phyloP scores from a whole-genome alignment of 2,329 filamentous ascomycete genomes.

The Fonsecaea pedrosoi region DNA sequence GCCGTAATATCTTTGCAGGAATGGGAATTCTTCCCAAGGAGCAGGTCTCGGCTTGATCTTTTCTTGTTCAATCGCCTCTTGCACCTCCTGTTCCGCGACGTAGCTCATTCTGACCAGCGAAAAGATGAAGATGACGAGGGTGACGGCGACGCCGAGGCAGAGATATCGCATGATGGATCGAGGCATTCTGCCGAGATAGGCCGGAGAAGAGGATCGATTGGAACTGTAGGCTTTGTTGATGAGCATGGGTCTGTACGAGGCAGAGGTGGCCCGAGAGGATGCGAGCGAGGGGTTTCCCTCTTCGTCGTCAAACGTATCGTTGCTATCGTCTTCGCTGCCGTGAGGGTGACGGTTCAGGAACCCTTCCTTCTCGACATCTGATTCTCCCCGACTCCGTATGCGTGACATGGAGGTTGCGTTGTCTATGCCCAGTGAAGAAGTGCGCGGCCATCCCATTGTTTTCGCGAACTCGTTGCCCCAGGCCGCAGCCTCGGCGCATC shows the following conservation, averaged over 20 bases:
- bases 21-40: conserved; percentile 85
- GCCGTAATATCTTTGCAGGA: conserved; percentile 87
- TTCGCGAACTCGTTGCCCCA: conserved; percentile 21
- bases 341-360: conserved; percentile 20
- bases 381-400: conserved; percentile 36
- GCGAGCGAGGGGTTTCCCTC: conserved; percentile 50
- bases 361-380: conserved; percentile 39
- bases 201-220: conserved; percentile 43
- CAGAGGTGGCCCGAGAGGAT: conserved; percentile 61
- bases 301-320: conserved; percentile 29
- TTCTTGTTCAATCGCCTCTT: conserved; percentile 54
- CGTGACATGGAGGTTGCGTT: conserved; percentile 30
- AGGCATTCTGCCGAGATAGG: conserved; percentile 67
- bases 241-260: conserved; percentile 51
- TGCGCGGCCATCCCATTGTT: conserved; percentile 40
- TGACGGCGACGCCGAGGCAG: conserved; percentile 71
- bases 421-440: conserved; percentile 33
- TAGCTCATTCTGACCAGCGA: conserved; percentile 76
- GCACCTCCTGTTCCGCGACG: conserved; percentile 68
- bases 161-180: conserved; percentile 79
- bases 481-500: conserved; percentile 30
- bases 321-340: conserved; percentile 29
- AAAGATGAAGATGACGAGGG: conserved; percentile 77
- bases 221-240: conserved; percentile 45
- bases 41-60: conserved; percentile 56